Percentiles rank a stretch among this genome's conserved stretches.
phyloP scores from a whole-genome alignment of 1,284 basidiomycete species.

The Kwoniella shivajii region DNA sequence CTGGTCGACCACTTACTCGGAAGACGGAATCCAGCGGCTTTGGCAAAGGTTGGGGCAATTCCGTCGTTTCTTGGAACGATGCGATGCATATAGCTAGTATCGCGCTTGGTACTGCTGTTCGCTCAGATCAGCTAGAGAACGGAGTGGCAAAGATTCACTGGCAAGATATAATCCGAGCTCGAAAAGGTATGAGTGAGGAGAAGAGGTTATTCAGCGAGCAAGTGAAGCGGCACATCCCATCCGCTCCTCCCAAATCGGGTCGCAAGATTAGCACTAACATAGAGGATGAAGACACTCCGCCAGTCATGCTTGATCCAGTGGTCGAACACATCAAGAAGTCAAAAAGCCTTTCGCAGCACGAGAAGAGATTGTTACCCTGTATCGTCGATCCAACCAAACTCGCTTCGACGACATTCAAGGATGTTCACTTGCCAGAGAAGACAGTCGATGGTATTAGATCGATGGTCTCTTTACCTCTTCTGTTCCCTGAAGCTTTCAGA shows the following conservation, averaged over 20 bases:
- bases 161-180: constrained; percentile 33
- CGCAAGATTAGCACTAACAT: constrained; percentile 19
- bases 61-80: constrained; percentile 31
- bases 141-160: constrained; percentile 25
- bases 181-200: constrained; percentile 18
- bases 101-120: constrained; percentile 23
- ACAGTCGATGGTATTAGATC: constrained; percentile 87
- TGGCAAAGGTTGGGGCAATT: constrained; percentile 70
- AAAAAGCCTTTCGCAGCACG: constrained; percentile 71
- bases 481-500: constrained; percentile 87
- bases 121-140: constrained; percentile 3
- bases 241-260: constrained; percentile 13
- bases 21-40: constrained; percentile 54
- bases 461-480: constrained; percentile 85
- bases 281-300: constrained; percentile 8
- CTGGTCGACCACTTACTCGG: constrained; percentile 23
- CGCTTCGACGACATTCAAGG: constrained; percentile 71
- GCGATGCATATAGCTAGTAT: constrained; percentile 34
- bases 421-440: constrained; percentile 81
- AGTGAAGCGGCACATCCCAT: constrained; percentile 23
- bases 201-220: constrained; percentile 16
- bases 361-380: constrained; percentile 73
- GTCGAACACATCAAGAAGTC: constrained; percentile 74
- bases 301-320: constrained; percentile 61
- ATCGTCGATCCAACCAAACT: constrained; percentile 75